Conservation (phyloP, 495 filamentous ascomycete species). For the Talaromyces stipitatus region DNA sequence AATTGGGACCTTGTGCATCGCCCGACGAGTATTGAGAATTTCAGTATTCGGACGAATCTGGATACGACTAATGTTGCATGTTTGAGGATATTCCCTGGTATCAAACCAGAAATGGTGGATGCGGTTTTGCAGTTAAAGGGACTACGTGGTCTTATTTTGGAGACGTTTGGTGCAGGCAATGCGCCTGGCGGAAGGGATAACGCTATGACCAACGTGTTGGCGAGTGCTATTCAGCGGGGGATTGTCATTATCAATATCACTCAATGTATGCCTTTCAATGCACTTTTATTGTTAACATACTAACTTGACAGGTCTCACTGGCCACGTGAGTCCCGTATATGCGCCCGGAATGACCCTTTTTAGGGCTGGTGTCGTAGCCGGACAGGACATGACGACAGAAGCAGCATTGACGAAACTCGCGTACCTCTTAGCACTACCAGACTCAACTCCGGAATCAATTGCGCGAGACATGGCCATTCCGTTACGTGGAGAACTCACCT, state of each 20-base stretch:
- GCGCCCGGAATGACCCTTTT: conserved; percentile 83
- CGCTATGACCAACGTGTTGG: conserved; percentile 72
- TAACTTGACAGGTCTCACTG: conserved; percentile 49
- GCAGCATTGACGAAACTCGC: conserved; percentile 90
- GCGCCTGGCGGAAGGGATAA: conserved; percentile 80
- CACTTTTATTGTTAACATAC: not conserved
- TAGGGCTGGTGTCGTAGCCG: conserved; percentile 85
- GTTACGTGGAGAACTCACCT: conserved; percentile 81
- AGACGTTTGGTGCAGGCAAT: conserved; percentile 95
- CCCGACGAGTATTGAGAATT: conserved; percentile 63
- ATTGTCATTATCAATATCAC: conserved; percentile 90
- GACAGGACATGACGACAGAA: conserved; percentile 88
- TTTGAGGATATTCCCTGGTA: conserved; percentile 90
- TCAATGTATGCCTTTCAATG: conserved; percentile 55
- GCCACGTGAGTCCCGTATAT: conserved; percentile 85
- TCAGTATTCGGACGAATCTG: conserved; percentile 68
- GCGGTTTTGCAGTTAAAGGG: conserved; percentile 72
- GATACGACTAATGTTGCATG: conserved; percentile 88
- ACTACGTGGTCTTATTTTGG: conserved; percentile 76
- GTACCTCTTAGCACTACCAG: conserved; percentile 70
- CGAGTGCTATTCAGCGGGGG: conserved; percentile 67
- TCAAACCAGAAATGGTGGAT: conserved; percentile 91
- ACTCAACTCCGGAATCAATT: conserved; percentile 53
- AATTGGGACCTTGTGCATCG: conserved; percentile 76
- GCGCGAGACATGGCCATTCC: conserved; percentile 64